These are phyloP conservation scores for Solanum sejunctum DNA, from an alignment of 257 asterid genomes.

Conservation along the genomic window DNA sequence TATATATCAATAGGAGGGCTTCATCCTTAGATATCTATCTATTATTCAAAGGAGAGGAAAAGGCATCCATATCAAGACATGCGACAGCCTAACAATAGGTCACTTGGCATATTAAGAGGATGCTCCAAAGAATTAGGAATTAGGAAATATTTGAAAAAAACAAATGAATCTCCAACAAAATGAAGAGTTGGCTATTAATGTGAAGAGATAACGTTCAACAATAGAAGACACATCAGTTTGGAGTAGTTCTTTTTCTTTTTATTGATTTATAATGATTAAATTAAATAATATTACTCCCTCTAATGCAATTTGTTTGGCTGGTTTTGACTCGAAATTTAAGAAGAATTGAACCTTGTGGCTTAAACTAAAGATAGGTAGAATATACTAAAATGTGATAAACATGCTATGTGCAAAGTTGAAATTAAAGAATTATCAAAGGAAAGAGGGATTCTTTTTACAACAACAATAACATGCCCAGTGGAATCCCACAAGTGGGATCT, in stretches of 20 bases:
- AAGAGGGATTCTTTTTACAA: no score
- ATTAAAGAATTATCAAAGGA: background rate
- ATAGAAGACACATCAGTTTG: background rate
- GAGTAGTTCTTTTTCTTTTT: background rate
- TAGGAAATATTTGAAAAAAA: background rate
- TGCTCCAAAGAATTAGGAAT: background rate
- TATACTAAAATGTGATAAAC: background rate
- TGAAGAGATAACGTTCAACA: background rate
- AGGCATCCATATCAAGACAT: background rate
- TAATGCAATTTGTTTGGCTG: background rate
- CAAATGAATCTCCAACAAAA: no score
- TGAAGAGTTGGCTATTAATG: background rate
- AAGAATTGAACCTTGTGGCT: background rate
- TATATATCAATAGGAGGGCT: background rate
- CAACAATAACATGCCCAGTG: no score
- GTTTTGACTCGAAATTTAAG: background rate
- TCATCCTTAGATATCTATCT: background rate
- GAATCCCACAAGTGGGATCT: no score
- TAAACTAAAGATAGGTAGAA: background rate
- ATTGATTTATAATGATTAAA: background rate
- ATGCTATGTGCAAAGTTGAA: background rate
- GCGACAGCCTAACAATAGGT: background rate
- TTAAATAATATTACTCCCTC: background rate
- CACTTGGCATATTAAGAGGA: background rate
- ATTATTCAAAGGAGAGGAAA: background rate